Evolutionary conservation across 805 yeast species (phyloP).

Genomic region (Candida taoyuanica): DNA sequence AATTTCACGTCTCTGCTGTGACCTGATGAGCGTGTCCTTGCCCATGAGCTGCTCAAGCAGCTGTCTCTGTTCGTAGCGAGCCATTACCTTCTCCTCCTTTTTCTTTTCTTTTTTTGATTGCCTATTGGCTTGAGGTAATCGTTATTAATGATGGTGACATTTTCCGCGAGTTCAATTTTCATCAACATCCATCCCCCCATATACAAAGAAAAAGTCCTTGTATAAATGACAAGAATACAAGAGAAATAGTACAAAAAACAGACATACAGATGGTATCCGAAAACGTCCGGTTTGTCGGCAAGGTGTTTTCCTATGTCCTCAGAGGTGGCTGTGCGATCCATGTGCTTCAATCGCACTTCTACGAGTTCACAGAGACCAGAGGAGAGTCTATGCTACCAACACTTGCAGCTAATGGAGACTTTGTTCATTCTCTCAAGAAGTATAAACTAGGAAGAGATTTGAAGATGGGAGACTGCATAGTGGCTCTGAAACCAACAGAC

Average conservation of each 20-base stretch:
- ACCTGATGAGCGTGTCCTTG: constrained; percentile 35
- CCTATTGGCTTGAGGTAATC: neutral
- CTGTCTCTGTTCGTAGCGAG: constrained; percentile 69
- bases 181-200: neutral
- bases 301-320: constrained; percentile 24
- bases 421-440: constrained; percentile 68
- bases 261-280: too few relatives aligned
- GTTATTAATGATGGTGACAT: neutral
- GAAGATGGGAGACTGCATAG: constrained; percentile 79
- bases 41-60: constrained; percentile 82
- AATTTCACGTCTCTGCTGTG: constrained; percentile 38
- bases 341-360: constrained; percentile 58
- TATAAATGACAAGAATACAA: too few relatives aligned
- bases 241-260: too few relatives aligned
- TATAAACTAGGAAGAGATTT: constrained; percentile 61
- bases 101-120: neutral
- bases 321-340: constrained; percentile 65
- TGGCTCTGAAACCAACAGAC: constrained; percentile 85
- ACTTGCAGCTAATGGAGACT: constrained; percentile 66
- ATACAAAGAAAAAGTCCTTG: too few relatives aligned
- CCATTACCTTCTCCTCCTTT: constrained; percentile 21
- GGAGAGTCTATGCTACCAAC: constrained; percentile 98
- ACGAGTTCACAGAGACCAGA: constrained; percentile 74
- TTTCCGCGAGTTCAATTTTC: neutral
- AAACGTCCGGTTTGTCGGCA: constrained; percentile 19